Base-by-base conservation (phyloP, 2,329 filamentous ascomycete species). In the Trichoderma atroviride region DNA sequence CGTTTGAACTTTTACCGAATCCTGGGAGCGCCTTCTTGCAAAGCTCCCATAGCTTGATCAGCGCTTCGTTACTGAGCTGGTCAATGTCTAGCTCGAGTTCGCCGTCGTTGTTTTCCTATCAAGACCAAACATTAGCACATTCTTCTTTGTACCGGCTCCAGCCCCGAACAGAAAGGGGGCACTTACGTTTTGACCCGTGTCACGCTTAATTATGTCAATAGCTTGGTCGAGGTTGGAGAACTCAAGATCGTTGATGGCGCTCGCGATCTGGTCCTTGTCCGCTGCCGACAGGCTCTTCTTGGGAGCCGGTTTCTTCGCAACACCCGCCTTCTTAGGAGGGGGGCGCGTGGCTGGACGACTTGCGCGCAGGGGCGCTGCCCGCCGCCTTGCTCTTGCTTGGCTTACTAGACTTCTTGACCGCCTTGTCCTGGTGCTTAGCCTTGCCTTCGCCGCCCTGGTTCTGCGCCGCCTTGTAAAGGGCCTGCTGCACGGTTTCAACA, bases 261-360 rank as follows among this genome's bases (percentile, higher is more conserved):
- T 90, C 1, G 93, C 95, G 69, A 99, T 96, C 73, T 94, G 88
- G 69, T 96, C 93, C 83, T 98, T 98, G 81, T 99, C 94, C 4
- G 91, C 85, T 70, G 88, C 90, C 56, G 93, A 88, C 76, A 92
- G 87, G 66, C 86, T 86, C 76, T 80, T 82, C 75, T 82, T 83
- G 6, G 76, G 67, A 0, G 79, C 76, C 4, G 81, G 75, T 75
- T 86, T 86, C 78, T 88, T 83, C 69, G 77, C 76, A 43, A 77
- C 76, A 40, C 77, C 74, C 1, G 77, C 70, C 69, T 82, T 82
- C 74, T 81, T 82, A 4, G 79, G 72, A 1, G 78, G 71, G 3
- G 3, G 77, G 68, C 0, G 77, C 71, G 4, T 77, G 76, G 24
- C 77, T 77, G 14, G 79, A 75, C 0, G 80, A 75, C 76, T 87